A percentile compares a stretch with the other conserved stretches of the same genome.
phyloP scores from a whole-genome alignment of 306 rosid genomes.

The Pyrus bretschneideri region DNA sequence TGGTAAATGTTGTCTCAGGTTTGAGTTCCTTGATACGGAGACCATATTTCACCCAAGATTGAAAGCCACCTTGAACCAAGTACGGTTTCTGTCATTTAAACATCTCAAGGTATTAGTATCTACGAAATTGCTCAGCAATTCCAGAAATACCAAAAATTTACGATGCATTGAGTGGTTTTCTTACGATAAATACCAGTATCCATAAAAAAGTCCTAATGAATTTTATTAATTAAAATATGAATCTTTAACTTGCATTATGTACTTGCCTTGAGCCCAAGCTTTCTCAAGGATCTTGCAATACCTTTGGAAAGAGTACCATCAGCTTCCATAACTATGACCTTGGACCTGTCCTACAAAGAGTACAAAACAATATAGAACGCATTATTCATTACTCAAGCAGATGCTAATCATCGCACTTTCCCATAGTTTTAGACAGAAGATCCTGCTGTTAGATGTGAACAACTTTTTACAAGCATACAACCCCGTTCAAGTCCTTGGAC shows the following conservation, averaged over 20 bases:
- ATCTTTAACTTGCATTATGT: not conserved
- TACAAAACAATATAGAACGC: conserved; percentile 39
- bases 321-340: conserved; percentile 84
- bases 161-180: not conserved
- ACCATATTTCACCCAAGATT: conserved; percentile 74
- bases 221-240: not conserved
- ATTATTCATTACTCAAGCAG: conserved; percentile 38
- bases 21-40: conserved; percentile 87
- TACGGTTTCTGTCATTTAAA: conserved; percentile 61
- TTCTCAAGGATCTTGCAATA: conserved; percentile 84
- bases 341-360: conserved; percentile 87
- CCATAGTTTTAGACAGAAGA: not conserved
- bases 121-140: not conserved
- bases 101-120: conserved; percentile 2
- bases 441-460: not conserved
- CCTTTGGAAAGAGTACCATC: conserved; percentile 77
- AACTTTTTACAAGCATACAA: not conserved
- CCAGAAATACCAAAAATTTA: not conserved
- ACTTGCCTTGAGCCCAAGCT: conserved; percentile 81
- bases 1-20: conserved; percentile 67
- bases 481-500: not conserved
- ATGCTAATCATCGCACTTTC: not conserved
- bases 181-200: not conserved
- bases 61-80: conserved; percentile 87
- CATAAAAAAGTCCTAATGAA: not conserved